Percentiles rank a stretch among this genome's conserved stretches.
These are phyloP conservation scores for Flaveria trinervia DNA, from an alignment of 129 eudicot species.

Conservation along the genomic window DNA sequence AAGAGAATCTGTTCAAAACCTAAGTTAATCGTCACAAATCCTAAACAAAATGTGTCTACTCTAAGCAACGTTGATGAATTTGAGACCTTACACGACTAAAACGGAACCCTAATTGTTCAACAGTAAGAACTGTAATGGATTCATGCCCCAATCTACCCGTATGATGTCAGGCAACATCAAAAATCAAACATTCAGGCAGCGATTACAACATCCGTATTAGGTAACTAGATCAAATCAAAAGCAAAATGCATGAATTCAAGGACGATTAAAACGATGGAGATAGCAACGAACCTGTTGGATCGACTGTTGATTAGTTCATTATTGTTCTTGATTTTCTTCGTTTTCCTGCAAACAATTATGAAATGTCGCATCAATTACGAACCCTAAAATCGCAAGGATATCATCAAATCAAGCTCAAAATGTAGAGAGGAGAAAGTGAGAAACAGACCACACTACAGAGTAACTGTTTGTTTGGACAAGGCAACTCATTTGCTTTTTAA, in stretches of 20 bases:
- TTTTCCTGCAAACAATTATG: background rate
- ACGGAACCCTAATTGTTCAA: slow-evolving; percentile 5
- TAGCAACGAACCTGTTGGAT: slow-evolving; percentile 17
- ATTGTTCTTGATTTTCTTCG: background rate
- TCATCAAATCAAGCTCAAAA: background rate
- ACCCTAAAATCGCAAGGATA: slow-evolving; percentile 15
- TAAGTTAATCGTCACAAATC: background rate
- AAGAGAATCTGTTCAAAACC: background rate
- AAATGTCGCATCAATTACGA: background rate
- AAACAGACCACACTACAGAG: too few relatives aligned
- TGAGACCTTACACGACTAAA: background rate
- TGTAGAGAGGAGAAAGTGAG: too few relatives aligned
- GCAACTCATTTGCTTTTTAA: too few relatives aligned
- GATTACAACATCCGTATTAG: background rate
- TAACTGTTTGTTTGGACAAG: too few relatives aligned
- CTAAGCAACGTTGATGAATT: too few relatives aligned
- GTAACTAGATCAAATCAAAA: background rate
- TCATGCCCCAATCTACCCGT: background rate
- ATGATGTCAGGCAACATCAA: background rate
- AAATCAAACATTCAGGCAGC: background rate
- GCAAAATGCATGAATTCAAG: background rate
- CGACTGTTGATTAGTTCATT: background rate
- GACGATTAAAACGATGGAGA: background rate
- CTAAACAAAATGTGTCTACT: too few relatives aligned
- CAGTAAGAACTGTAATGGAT: background rate